These are phyloP conservation scores for Microascus cirrosus DNA, from an alignment of 2,329 filamentous ascomycete species.

Conservation along the genomic window DNA sequence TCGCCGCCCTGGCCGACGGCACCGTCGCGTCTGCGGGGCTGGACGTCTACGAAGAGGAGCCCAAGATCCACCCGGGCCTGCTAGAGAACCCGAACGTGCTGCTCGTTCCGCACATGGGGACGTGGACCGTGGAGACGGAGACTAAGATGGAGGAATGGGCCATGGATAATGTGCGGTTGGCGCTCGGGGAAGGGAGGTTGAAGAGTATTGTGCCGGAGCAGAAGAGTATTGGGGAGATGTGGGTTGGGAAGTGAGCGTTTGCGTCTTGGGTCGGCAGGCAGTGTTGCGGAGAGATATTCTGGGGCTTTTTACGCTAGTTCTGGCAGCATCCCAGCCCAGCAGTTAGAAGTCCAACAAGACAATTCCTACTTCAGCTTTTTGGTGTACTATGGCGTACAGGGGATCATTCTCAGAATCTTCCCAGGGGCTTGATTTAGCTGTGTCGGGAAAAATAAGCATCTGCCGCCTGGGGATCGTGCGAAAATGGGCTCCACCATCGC, in stretches of 20 bases:
- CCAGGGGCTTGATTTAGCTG: too few species aligned
- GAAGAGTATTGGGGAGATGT: constrained; percentile 15
- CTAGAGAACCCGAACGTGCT: constrained; percentile 60
- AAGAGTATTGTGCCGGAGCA: constrained; percentile 67
- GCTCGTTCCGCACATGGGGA: constrained; percentile 78
- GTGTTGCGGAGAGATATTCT: background rate
- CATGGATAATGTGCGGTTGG: constrained; percentile 57
- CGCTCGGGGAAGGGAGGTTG: constrained; percentile 49
- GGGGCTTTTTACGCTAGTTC: background rate
- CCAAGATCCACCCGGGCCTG: constrained; percentile 61
- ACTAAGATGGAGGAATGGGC: constrained; percentile 65
- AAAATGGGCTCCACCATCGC: too few species aligned
- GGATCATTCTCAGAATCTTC: too few species aligned
- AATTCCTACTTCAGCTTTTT: too few species aligned
- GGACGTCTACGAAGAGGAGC: constrained; percentile 78
- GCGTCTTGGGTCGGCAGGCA: background rate
- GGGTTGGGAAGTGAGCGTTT: background rate
- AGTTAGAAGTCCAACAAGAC: too few species aligned
- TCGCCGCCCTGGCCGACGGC: constrained; percentile 58
- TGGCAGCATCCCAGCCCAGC: too few species aligned
- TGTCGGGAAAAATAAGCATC: too few species aligned
- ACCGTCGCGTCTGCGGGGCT: constrained; percentile 61
- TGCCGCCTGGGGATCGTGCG: too few species aligned
- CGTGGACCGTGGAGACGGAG: constrained; percentile 59
- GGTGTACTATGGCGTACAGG: too few species aligned